Evolutionary conservation across 176 grass and related monocot genomes (phyloP).

Genomic region (Cenchrus americanus): DNA sequence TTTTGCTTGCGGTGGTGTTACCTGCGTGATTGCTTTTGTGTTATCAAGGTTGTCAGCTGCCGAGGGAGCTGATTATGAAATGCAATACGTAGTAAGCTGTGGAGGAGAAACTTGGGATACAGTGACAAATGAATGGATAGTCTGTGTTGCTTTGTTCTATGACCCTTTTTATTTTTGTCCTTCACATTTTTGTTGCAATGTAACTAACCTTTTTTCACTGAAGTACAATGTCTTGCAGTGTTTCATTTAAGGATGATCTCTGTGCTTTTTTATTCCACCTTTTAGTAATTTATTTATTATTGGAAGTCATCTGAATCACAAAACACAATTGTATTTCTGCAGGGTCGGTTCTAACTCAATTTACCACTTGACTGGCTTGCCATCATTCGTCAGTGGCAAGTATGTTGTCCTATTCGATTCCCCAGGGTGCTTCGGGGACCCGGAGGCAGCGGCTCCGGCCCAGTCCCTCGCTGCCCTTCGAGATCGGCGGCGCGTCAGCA

Average conservation of each 20-base stretch:
- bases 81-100: neutral
- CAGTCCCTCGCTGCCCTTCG: too few species aligned
- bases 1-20: neutral
- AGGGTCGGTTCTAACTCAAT: slow-evolving; percentile 99
- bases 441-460: too few species aligned
- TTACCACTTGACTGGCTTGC: slow-evolving; percentile 94
- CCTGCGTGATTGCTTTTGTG: neutral
- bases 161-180: neutral
- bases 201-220: neutral
- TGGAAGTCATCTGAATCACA: slow-evolving; percentile 12
- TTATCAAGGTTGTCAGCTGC: neutral
- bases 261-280: neutral
- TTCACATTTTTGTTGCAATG: neutral
- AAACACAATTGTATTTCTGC: slow-evolving; percentile 20
- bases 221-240: neutral
- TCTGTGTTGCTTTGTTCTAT: neutral
- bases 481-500: too few species aligned
- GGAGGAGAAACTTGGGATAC: neutral
- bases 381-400: slow-evolving; percentile 95
- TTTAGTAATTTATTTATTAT: neutral
- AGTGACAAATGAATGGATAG: neutral
- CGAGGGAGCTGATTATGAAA: neutral
- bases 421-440: slow-evolving; percentile 64
- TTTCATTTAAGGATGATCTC: neutral
- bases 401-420: slow-evolving; percentile 90